Evolutionary conservation across 2,329 filamentous ascomycete genomes (phyloP).

Genomic region (Lecanicillium sp.): DNA sequence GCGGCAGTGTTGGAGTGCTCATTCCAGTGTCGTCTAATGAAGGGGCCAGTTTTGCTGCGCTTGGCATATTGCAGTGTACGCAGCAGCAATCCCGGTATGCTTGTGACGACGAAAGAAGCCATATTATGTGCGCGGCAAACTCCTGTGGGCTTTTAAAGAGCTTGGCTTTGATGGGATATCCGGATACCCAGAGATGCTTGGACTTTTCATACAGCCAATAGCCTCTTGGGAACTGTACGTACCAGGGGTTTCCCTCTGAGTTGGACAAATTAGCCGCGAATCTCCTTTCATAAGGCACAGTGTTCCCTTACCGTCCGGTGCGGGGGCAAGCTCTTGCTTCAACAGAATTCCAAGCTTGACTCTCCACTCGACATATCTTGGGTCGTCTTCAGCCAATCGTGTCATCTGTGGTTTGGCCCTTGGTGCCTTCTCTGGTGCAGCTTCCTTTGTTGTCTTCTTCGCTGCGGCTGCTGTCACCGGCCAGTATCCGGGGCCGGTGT

Average conservation of each 20-base stretch:
- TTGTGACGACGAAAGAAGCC: constrained; percentile 39
- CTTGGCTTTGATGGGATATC: constrained; percentile 38
- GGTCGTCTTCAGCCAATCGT: constrained; percentile 32
- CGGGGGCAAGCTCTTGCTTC: constrained; percentile 35
- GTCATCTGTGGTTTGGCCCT: constrained; percentile 34
- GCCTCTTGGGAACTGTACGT: constrained; percentile 33
- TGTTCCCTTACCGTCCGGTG: constrained; percentile 26
- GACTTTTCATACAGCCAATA: constrained; percentile 41
- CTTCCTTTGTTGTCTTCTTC: constrained; percentile 29
- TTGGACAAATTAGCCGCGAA: constrained; percentile 1
- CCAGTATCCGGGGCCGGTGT: constrained; percentile 37
- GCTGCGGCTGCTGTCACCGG: constrained; percentile 21
- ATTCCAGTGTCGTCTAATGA: constrained; percentile 19
- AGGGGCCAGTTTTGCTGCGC: constrained; percentile 14
- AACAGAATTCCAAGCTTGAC: constrained; percentile 36
- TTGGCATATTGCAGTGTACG: constrained; percentile 35
- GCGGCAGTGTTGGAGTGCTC: constrained; percentile 10
- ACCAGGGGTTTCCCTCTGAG: constrained; percentile 35
- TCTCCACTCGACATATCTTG: constrained; percentile 35
- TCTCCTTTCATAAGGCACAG: neutral
- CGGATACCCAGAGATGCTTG: constrained; percentile 41
- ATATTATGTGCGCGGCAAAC: constrained; percentile 43
- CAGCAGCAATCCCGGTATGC: constrained; percentile 44
- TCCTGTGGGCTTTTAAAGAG: constrained; percentile 45
- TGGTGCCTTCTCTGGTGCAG: constrained; percentile 23